Conservation (phyloP, 2,329 filamentous ascomycete species). For the Myrmaecium sp. region DNA sequence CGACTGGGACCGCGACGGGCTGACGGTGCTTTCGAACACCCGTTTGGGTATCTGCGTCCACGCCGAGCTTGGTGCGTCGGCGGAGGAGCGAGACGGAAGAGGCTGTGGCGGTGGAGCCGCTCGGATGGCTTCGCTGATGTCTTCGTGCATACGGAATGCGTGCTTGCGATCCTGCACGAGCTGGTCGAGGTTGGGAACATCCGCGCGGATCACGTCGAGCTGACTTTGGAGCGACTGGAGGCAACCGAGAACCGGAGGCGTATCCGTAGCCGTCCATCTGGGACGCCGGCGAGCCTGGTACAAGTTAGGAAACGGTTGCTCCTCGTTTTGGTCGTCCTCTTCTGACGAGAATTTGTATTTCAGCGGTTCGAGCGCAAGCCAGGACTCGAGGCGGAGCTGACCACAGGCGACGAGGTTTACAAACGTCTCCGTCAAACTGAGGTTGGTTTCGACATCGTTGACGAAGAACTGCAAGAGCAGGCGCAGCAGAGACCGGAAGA, state of each 20-base stretch:
- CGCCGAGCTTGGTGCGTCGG: conserved; percentile 8
- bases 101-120: conserved; percentile 13
- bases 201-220: conserved; percentile 24
- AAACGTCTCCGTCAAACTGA: conserved; percentile 70
- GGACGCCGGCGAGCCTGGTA: conserved; percentile 19
- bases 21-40: conserved; percentile 13
- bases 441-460: conserved; percentile 81
- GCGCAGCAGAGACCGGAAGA: conserved; percentile 33
- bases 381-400: conserved; percentile 74
- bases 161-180: conserved; percentile 31
- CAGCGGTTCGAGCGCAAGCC: conserved; percentile 59
- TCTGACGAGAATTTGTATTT: conserved; percentile 17
- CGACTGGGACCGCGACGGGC: conserved; percentile 17
- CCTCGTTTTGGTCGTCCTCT: conserved; percentile 7
- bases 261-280: conserved; percentile 17
- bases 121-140: conserved; percentile 23
- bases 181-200: conserved; percentile 29
- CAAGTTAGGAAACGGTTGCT: conserved; percentile 15
- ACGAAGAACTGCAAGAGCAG: conserved; percentile 68
- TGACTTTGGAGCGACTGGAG: conserved; percentile 25
- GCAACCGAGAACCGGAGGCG: conserved; percentile 24
- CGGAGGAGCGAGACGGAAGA: conserved; percentile 1
- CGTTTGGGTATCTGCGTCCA: conserved; percentile 21
- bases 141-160: conserved; percentile 30
- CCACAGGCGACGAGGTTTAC: conserved; percentile 72